A percentile compares a stretch with the other conserved stretches of the same genome.
phyloP scores from a whole-genome alignment of 1,284 basidiomycete genomes.

The Puccinia brachypodii region DNA sequence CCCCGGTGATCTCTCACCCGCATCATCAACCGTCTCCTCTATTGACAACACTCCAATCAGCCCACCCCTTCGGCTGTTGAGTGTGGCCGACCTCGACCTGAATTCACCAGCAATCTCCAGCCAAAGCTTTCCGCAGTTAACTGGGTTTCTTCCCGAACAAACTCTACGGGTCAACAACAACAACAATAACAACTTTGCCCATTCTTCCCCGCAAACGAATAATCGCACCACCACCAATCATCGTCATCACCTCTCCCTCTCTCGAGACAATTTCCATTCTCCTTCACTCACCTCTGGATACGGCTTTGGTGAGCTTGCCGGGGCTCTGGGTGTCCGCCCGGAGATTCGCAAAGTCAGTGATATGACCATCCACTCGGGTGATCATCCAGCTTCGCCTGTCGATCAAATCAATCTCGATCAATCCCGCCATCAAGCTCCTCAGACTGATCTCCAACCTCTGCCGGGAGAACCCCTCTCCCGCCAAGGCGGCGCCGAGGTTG shows the following conservation, averaged over 20 bases:
- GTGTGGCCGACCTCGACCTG: slow-evolving; percentile 19
- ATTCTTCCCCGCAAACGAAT: background rate
- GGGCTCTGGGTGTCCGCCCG: slow-evolving; percentile 37
- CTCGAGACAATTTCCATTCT: background rate
- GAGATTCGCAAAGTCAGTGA: slow-evolving; percentile 46
- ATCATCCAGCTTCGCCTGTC: slow-evolving; percentile 2
- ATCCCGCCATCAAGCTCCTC: background rate
- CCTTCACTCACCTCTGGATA: background rate
- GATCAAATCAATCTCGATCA: slow-evolving; percentile 31
- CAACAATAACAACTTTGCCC: background rate
- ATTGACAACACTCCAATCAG: slow-evolving; percentile 27
- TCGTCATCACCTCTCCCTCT: background rate
- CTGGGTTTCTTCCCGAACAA: background rate
- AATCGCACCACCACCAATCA: background rate
- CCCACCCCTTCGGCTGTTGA: slow-evolving; percentile 19
- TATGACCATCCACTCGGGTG: slow-evolving; percentile 41
- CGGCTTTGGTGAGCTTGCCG: slow-evolving; percentile 42
- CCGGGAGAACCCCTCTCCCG: background rate
- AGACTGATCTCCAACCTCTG: background rate
- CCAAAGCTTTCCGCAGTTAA: slow-evolving; percentile 5
- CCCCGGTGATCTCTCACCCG: slow-evolving; percentile 36
- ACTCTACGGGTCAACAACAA: background rate
- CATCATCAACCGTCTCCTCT: slow-evolving; percentile 30
- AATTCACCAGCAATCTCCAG: background rate
- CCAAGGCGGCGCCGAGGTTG: background rate